These are phyloP conservation scores for Nicotiana tabacum DNA, from an alignment of 257 asterid genomes.

Conservation along the genomic window DNA sequence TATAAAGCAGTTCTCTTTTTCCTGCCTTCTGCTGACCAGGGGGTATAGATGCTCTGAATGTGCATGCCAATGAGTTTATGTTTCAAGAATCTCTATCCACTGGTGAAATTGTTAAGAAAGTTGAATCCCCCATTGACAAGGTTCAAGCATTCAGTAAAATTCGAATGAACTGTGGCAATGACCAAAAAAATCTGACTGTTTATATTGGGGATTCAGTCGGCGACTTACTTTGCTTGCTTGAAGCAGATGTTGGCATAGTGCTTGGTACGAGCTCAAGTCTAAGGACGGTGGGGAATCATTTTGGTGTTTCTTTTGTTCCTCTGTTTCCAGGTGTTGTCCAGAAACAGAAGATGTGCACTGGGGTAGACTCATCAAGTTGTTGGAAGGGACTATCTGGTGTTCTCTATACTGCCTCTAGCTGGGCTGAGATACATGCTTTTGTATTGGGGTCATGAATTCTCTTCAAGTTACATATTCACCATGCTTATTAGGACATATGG, in stretches of 20 bases:
- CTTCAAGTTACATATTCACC: background rate
- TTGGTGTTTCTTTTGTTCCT: slow-evolving; percentile 78
- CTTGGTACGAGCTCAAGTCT: slow-evolving; percentile 78
- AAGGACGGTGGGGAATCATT: slow-evolving; percentile 61
- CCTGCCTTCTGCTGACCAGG: slow-evolving; percentile 39
- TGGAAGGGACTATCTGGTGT: slow-evolving; percentile 77
- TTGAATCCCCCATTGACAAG: slow-evolving; percentile 86
- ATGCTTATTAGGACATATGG: background rate
- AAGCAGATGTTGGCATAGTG: slow-evolving; percentile 93
- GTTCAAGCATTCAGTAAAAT: slow-evolving; percentile 55
- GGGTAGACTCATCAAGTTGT: slow-evolving; percentile 26
- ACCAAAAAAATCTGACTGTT: slow-evolving; percentile 44
- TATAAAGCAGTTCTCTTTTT: background rate
- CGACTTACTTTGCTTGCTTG: slow-evolving; percentile 89
- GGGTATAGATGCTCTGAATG: slow-evolving; percentile 41
- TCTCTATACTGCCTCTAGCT: slow-evolving; percentile 78
- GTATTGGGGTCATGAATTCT: slow-evolving; percentile 41
- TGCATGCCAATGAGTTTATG: slow-evolving; percentile 78
- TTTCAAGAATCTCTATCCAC: slow-evolving; percentile 65
- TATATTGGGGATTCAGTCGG: slow-evolving; percentile 95
- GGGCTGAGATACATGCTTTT: slow-evolving; percentile 87
- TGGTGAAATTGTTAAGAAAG: slow-evolving; percentile 58
- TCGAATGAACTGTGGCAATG: slow-evolving; percentile 36
- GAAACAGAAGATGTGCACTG: slow-evolving; percentile 52
- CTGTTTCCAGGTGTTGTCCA: slow-evolving; percentile 53